A percentile compares a stretch with the other conserved stretches of the same genome.
phyloP scores from a whole-genome alignment of 495 filamentous ascomycete species.

The Tuber indicum region DNA sequence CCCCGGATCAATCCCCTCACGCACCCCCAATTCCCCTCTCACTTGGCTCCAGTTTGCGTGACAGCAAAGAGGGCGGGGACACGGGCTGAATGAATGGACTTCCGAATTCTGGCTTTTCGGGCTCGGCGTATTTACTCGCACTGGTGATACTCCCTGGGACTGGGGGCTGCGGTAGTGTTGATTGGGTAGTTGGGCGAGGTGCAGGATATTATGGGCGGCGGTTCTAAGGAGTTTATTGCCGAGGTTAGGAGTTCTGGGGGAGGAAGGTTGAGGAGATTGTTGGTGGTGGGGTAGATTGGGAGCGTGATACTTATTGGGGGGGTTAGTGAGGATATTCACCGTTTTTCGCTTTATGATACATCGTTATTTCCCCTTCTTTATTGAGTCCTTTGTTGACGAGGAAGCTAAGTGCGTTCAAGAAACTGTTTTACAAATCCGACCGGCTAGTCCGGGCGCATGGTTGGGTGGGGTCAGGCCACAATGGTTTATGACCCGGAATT shows the following conservation, averaged over 20 bases:
- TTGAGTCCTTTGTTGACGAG: too few relatives aligned
- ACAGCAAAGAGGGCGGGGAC: constrained; percentile 24
- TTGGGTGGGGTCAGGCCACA: too few relatives aligned
- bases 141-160: constrained; percentile 8
- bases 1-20: constrained; percentile 11
- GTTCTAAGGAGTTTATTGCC: constrained; percentile 13
- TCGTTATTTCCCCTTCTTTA: too few relatives aligned
- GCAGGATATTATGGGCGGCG: constrained; percentile 1
- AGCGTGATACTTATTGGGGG: neutral
- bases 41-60: constrained; percentile 26
- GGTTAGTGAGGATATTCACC: neutral
- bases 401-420: too few relatives aligned
- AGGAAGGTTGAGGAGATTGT: neutral
- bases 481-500: too few relatives aligned
- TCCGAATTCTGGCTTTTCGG: constrained; percentile 6
- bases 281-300: neutral
- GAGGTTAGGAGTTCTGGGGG: constrained; percentile 17
- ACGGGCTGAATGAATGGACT: neutral
- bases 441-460: too few relatives aligned
- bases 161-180: too few relatives aligned
- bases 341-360: too few relatives aligned
- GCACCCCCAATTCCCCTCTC: constrained; percentile 39
- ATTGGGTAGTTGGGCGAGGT: constrained; percentile 5
- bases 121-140: constrained; percentile 11
- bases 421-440: too few relatives aligned